Evolutionary conservation across 2,329 filamentous ascomycete species (phyloP), one percentile per base, ranked within the genome.

Genomic region (Aulographum hederae): DNA sequence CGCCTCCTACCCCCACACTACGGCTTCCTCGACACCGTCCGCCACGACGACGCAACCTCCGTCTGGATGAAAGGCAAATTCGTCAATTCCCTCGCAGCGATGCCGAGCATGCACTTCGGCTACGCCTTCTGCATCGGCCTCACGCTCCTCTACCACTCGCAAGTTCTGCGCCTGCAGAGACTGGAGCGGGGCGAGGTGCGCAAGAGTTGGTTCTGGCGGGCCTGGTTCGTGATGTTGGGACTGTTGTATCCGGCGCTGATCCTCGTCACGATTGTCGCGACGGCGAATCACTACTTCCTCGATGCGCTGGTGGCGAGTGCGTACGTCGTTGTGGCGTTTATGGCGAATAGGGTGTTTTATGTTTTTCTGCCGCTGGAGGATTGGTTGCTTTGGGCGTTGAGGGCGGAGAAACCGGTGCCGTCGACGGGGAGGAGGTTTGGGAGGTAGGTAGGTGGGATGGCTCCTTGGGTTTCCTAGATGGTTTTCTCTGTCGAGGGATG

Each of bases 221-320:
- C 52, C 4, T 54, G 59, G 33, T 64, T 61, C 37, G 38, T 60
- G 3, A n/a, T 46, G 1, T 30, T 65, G 12, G 65, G 66, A 18
- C 35, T 69, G 13, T 49, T 54, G 29, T 71, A 71, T 41, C 67
- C 67, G 2, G 40, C 48, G 4, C 59, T 65, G 42, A 66, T 71
- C 32, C 43, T 73, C 30, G 53, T 61, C 1, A 63, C 63, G 18
- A 73, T 74, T 36, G 61, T 74, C 18, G 63, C 68, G 12, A 73
- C 69, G 0, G 69, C 68, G 20, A 74, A 74, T 41, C 69, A 69
- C 43, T 76, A 68, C 46, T 67, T 59, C 51, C 52, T 69, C 35
- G 65, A 69, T 42, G 65, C 65, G 1, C 43, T 60, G 12, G 56
- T 64, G 4, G 64, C 64, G 10, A 58, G 57, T 2, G 48, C 56